These are phyloP conservation scores for Coprinellus aureogranulatus DNA, from an alignment of 768 basidiomycete genomes.

Conservation along the genomic window DNA sequence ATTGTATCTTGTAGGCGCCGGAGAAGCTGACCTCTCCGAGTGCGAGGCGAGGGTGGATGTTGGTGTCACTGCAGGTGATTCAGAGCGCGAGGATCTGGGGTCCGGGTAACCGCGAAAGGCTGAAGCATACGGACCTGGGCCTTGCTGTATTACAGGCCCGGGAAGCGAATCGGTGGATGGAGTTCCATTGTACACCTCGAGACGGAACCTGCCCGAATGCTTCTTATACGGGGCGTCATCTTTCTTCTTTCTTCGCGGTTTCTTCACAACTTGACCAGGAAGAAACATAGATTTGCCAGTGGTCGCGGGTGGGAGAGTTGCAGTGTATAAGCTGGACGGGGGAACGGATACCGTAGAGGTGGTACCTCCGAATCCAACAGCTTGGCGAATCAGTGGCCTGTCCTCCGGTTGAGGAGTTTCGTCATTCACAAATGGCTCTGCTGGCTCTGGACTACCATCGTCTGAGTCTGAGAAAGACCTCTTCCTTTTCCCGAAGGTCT, in stretches of 20 bases:
- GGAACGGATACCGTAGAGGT: slow-evolving; percentile 15
- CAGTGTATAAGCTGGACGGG: slow-evolving; percentile 2
- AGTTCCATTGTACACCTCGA: slow-evolving; percentile 38
- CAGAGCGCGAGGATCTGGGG: neutral
- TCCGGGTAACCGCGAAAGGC: slow-evolving; percentile 30
- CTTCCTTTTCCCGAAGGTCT: slow-evolving; percentile 34
- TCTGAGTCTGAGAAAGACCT: slow-evolving; percentile 50
- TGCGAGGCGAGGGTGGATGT: neutral
- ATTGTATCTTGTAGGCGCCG: neutral
- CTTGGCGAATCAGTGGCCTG: slow-evolving; percentile 55
- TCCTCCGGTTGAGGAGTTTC: slow-evolving; percentile 48
- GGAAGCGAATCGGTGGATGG: slow-evolving; percentile 30
- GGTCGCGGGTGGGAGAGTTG: neutral
- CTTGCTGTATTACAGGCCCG: slow-evolving; percentile 22
- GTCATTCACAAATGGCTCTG: slow-evolving; percentile 39
- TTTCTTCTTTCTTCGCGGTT: slow-evolving; percentile 18
- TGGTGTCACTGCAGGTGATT: slow-evolving; percentile 2
- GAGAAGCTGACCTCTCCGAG: neutral
- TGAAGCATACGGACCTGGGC: slow-evolving; percentile 38
- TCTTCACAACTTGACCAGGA: slow-evolving; percentile 9
- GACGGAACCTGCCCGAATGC: slow-evolving; percentile 41
- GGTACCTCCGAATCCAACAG: slow-evolving; percentile 45
- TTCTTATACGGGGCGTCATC: slow-evolving; percentile 4
- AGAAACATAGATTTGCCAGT: neutral
- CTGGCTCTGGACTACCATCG: slow-evolving; percentile 25